Base-by-base conservation (phyloP, 1,139 yeast genomes). In the Diutina siamensis region DNA sequence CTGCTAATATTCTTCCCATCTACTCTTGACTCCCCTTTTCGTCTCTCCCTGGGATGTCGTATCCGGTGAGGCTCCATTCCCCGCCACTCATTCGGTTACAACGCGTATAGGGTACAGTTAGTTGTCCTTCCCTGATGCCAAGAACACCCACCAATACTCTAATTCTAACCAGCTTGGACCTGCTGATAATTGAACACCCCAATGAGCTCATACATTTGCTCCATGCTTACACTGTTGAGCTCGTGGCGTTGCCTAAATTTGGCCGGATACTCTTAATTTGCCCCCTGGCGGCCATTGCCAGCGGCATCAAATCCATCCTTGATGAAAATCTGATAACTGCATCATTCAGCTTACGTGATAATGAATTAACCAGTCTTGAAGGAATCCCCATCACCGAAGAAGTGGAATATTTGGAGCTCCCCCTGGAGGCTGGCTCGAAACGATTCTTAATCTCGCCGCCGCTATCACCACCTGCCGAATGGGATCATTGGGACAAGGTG, bases 401-500 rank as follows among this genome's bases (percentile, higher is more conserved):
- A 4, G 52, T 56, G 10, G 66, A 64, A 35, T 71, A 61, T 51
- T 57, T 71, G 48, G 74, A 69, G 51, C 55, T 71, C 20, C 76
- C 76, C 2, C 63, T 63, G 55, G 74, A 71, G 45, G 59, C 55
- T 17, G 68, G 66, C 9, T 60, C 65, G 44, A 58, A 64, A 44
- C 52, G 75, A 27, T 71, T 70, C 48, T 65, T 71, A 45, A 71
- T 71, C 25, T 68, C 72, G 22, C 76, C 76, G 1, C 76, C 76
- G 4, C 52, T 65, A n/a, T 68, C 73, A 8, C 76, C 76, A 1
- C 74, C 70, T 1, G 57, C 68, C 0, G 76, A 67, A 45, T 71
- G 76, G 76, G 65, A 69, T 51, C 67, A 68, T 49, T 71, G 71
- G 69, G 64, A 64, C 46, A 64, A 57, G 46, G 64, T 59, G 0